A percentile compares a stretch with the other conserved stretches of the same genome.
Conservation (phyloP, 2,329 filamentous ascomycete species). For the Plenodomus biglobosus region DNA sequence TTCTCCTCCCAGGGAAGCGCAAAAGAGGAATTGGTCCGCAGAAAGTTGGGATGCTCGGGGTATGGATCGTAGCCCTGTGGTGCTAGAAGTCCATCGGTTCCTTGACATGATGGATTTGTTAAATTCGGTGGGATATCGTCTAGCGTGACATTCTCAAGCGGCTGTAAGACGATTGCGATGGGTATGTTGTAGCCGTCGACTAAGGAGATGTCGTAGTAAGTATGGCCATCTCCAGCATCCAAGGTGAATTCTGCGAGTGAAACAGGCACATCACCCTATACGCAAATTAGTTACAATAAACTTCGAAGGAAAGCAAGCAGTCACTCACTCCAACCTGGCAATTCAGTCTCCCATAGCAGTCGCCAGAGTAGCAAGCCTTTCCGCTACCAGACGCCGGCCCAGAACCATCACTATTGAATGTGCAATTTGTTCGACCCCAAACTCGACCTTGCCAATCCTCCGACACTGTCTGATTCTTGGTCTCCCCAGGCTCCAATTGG, state of each 20-base stretch:
- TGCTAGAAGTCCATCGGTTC: slow-evolving; percentile 63
- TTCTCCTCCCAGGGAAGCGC: slow-evolving; percentile 67
- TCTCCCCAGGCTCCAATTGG: slow-evolving; percentile 61
- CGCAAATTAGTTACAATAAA: slow-evolving; percentile 10
- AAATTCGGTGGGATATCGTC: slow-evolving; percentile 70
- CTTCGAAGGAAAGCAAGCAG: neutral
- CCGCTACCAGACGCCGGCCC: slow-evolving; percentile 52
- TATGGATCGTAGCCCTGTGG: slow-evolving; percentile 51
- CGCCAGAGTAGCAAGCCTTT: slow-evolving; percentile 70
- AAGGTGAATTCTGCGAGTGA: slow-evolving; percentile 82
- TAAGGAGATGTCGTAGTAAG: slow-evolving; percentile 81
- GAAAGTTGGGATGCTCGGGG: slow-evolving; percentile 53
- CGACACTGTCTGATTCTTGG: slow-evolving; percentile 64
- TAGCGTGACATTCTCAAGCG: slow-evolving; percentile 61
- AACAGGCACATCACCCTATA: slow-evolving; percentile 70
- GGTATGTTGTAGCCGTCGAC: slow-evolving; percentile 85
- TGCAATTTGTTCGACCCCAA: slow-evolving; percentile 84
- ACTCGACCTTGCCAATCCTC: slow-evolving; percentile 78
- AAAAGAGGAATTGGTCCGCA: slow-evolving; percentile 65
- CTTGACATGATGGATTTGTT: slow-evolving; percentile 76
- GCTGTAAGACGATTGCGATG: slow-evolving; percentile 57
- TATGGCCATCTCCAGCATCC: slow-evolving; percentile 66
- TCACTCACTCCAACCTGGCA: slow-evolving; percentile 68
- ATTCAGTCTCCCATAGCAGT: slow-evolving; percentile 70
- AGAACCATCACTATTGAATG: slow-evolving; percentile 66